A percentile compares a stretch with the other conserved stretches of the same genome.
Conservation (phyloP, 768 basidiomycete genomes). For the Boletales sp. region DNA sequence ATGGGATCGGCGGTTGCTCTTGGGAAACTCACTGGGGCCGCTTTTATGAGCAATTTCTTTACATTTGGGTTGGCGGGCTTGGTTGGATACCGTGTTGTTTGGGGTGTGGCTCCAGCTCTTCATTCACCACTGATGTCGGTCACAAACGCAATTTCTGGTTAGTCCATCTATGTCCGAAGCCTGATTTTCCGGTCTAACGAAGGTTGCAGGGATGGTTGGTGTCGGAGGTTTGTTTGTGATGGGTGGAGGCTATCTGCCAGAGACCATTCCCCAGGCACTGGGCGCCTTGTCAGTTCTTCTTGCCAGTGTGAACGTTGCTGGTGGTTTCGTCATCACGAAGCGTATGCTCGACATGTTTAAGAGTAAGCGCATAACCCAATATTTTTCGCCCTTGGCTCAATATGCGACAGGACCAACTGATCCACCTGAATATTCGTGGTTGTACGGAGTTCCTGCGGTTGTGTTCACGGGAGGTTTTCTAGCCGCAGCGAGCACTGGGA, state of each 20-base stretch:
- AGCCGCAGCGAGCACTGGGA: slow-evolving; percentile 77
- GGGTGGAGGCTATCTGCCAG: slow-evolving; percentile 84
- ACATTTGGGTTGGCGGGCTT: slow-evolving; percentile 84
- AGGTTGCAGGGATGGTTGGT: slow-evolving; percentile 62
- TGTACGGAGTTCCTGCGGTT: slow-evolving; percentile 75
- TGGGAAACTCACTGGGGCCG: slow-evolving; percentile 75
- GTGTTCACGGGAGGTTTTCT: slow-evolving; percentile 84
- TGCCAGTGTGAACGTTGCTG: slow-evolving; percentile 84
- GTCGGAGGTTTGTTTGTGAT: slow-evolving; percentile 86
- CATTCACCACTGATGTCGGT: slow-evolving; percentile 92
- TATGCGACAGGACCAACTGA: slow-evolving; percentile 61
- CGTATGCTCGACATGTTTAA: slow-evolving; percentile 94
- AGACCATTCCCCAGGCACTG: slow-evolving; percentile 73
- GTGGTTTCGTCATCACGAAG: slow-evolving; percentile 87
- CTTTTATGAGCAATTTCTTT: slow-evolving; percentile 88
- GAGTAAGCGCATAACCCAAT: slow-evolving; percentile 40
- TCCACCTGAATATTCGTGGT: slow-evolving; percentile 84
- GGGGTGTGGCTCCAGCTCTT: slow-evolving; percentile 84
- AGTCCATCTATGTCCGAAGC: slow-evolving; percentile 21
- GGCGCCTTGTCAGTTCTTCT: slow-evolving; percentile 84
- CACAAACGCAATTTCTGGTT: slow-evolving; percentile 84
- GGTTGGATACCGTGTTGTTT: slow-evolving; percentile 85
- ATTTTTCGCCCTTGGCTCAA: slow-evolving; percentile 1
- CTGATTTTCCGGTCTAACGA: background rate
- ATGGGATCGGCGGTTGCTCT: slow-evolving; percentile 72